phyloP scores from a whole-genome alignment of 257 asterid species.

The Cruciata laevipes region DNA sequence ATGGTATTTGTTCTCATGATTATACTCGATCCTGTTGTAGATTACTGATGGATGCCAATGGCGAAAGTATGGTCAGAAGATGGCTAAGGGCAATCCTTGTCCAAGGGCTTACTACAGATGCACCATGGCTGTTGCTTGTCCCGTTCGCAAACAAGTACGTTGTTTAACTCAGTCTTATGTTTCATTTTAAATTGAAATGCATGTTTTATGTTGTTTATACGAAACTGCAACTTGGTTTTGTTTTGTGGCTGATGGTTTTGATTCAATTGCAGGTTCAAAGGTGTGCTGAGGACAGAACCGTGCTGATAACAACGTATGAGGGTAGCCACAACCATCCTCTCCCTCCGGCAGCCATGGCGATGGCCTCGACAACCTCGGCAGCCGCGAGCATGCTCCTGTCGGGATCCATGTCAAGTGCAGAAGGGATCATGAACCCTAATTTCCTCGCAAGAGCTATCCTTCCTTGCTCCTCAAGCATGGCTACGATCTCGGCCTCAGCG shows the following conservation, averaged over 20 bases:
- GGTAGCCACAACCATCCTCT: constrained; percentile 90
- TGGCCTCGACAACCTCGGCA: constrained; percentile 94
- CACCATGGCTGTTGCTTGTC: constrained; percentile 93
- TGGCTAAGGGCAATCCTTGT: constrained; percentile 96
- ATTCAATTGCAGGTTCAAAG: constrained; percentile 61
- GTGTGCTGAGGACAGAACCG: constrained; percentile 70
- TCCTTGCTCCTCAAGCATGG: constrained; percentile 73
- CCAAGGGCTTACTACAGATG: constrained; percentile 92
- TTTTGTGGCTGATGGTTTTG: neutral
- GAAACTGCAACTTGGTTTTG: neutral
- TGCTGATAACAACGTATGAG: constrained; percentile 82
- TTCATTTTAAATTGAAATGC: neutral
- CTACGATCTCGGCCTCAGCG: constrained; percentile 92
- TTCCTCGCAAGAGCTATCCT: constrained; percentile 61
- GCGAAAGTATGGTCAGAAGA: constrained; percentile 95
- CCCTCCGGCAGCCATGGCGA: constrained; percentile 96
- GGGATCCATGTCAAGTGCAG: constrained; percentile 83
- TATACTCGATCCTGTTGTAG: constrained; percentile 24
- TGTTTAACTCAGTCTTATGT: too few species aligned
- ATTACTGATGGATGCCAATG: constrained; percentile 95
- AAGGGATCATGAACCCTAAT: constrained; percentile 71
- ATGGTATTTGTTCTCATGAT: too few species aligned
- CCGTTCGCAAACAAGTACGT: constrained; percentile 86
- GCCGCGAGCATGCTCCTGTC: constrained; percentile 93
- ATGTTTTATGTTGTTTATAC: neutral